Conservation (phyloP, 228 moss, liverwort and hornwort genomes). For the Sphagnum magellanicum region DNA sequence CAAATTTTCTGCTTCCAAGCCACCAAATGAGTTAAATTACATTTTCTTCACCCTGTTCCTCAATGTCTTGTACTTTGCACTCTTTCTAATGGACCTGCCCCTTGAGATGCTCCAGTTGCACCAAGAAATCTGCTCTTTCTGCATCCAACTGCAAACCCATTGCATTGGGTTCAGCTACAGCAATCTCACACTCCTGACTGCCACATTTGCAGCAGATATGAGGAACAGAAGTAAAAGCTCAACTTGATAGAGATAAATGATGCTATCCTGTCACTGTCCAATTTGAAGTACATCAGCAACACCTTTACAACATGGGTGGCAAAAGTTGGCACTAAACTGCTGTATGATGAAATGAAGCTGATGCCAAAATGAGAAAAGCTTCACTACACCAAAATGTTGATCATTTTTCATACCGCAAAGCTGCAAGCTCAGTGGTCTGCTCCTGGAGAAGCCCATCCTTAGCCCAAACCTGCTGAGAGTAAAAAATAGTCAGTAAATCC, state of each 20-base stretch:
- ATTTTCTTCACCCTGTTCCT: slow-evolving; percentile 67
- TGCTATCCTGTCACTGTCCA: not conserved
- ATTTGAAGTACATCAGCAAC: not conserved
- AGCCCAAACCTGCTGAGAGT: slow-evolving; percentile 74
- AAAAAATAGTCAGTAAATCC: no score
- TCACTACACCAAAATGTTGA: not conserved
- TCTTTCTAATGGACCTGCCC: slow-evolving; percentile 81
- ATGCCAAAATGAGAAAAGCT: no score
- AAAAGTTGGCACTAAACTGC: no score
- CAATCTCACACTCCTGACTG: slow-evolving; percentile 80
- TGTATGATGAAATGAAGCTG: no score
- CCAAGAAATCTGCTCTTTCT: slow-evolving; percentile 62
- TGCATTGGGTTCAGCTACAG: slow-evolving; percentile 69
- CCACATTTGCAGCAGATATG: not conserved
- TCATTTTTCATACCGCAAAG: slow-evolving; percentile 52
- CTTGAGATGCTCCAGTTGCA: slow-evolving; percentile 74
- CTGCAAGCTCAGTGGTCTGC: slow-evolving; percentile 74
- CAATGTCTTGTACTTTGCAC: slow-evolving; percentile 60
- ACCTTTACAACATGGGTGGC: no score
- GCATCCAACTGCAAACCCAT: slow-evolving; percentile 67
- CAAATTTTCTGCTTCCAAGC: no score
- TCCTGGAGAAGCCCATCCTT: slow-evolving; percentile 84
- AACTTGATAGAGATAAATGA: not conserved
- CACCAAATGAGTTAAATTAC: not conserved
- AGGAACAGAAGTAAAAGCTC: no score